phyloP scores from a whole-genome alignment of 306 rosid genomes.

The Adenanthera pavonina region DNA sequence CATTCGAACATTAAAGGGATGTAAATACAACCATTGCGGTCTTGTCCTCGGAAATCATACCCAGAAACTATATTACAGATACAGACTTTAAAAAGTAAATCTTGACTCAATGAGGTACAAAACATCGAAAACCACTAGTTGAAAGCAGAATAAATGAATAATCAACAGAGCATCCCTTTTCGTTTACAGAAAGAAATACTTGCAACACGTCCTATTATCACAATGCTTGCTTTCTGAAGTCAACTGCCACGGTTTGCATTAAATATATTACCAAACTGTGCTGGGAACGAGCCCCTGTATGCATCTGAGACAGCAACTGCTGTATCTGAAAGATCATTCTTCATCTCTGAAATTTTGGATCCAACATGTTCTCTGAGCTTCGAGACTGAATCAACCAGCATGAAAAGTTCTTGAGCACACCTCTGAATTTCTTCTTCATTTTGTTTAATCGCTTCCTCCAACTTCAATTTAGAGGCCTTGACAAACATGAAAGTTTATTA shows the following conservation, averaged over 20 bases:
- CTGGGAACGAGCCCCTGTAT: constrained; percentile 50
- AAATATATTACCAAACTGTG: constrained; percentile 38
- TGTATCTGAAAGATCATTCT: constrained; percentile 60
- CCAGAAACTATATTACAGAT: not conserved
- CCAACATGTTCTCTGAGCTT: constrained; percentile 61
- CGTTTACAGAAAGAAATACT: not conserved
- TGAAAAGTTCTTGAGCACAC: constrained; percentile 57
- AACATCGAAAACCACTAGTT: not conserved
- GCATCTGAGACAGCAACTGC: constrained; percentile 58
- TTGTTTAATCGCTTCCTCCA: constrained; percentile 64
- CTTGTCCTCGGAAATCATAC: not conserved
- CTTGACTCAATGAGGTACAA: not conserved
- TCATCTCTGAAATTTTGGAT: constrained; percentile 68
- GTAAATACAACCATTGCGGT: not conserved
- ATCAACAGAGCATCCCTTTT: not conserved
- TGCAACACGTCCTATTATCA: not conserved
- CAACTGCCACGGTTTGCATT: constrained; percentile 17
- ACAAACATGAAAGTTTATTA: constrained; percentile 39
- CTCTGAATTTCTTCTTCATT: constrained; percentile 67
- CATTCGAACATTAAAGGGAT: not conserved
- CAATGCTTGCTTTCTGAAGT: not conserved
- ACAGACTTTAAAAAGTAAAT: not conserved
- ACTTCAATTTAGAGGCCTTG: constrained; percentile 66
- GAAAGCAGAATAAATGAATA: constrained; percentile 1
- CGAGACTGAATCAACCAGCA: constrained; percentile 64